Percentiles rank a stretch among this genome's conserved stretches.
Conservation (phyloP, 257 asterid genomes). For the Rubia yunnanensis region DNA sequence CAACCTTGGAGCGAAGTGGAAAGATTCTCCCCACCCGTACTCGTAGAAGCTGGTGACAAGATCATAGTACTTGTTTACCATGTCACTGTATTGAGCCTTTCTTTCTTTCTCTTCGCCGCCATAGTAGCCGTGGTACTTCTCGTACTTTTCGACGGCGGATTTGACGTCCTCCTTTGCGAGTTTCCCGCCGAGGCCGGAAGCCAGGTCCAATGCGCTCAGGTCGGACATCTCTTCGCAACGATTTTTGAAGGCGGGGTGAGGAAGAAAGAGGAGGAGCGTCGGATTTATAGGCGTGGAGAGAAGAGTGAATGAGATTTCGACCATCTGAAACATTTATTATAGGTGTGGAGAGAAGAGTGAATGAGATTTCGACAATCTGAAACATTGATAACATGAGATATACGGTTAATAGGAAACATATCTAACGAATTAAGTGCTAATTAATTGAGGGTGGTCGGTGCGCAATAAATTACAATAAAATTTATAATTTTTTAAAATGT, state of each 20-base stretch:
- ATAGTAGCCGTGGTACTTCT: slow-evolving; percentile 83
- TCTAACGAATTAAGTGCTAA: no score
- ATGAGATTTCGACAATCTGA: no score
- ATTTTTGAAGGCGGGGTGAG: background rate
- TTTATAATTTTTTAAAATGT: no score
- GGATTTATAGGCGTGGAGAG: background rate
- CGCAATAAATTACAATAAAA: no score
- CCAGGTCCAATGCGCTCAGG: slow-evolving; percentile 74
- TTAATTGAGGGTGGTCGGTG: no score
- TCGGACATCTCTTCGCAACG: slow-evolving; percentile 49
- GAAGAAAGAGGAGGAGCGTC: background rate
- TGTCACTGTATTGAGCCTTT: slow-evolving; percentile 81
- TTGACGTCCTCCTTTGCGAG: slow-evolving; percentile 64
- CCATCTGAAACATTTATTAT: no score
- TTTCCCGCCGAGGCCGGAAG: slow-evolving; percentile 84
- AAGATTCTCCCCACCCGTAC: slow-evolving; percentile 99
- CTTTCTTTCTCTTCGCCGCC: slow-evolving; percentile 90
- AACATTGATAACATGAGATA: no score
- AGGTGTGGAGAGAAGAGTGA: no score
- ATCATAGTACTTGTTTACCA: slow-evolving; percentile 98
- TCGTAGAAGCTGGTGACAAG: slow-evolving; percentile 98
- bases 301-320: no score
- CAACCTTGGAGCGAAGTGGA: slow-evolving; percentile 99
- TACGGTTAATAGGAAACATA: no score
- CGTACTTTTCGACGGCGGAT: slow-evolving; percentile 87